Percentiles rank a stretch among this genome's conserved stretches.
These are phyloP conservation scores for Penicillium digitatum DNA, from an alignment of 2,329 filamentous ascomycete species.

Conservation along the genomic window DNA sequence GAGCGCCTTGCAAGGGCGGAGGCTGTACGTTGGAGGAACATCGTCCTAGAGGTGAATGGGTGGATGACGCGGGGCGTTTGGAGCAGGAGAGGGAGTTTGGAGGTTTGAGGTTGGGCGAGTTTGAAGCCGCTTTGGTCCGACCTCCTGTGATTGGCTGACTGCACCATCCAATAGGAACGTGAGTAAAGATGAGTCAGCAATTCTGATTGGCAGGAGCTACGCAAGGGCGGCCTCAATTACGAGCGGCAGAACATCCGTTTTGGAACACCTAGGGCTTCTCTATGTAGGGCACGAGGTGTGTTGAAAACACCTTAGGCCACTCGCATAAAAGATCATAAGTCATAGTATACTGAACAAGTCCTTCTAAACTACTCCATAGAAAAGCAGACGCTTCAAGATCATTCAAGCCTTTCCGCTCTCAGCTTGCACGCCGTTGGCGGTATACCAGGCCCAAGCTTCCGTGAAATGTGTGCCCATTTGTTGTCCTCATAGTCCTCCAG, in stretches of 20 bases:
- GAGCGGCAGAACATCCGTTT: slow-evolving; percentile 13
- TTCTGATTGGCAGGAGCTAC: slow-evolving; percentile 14
- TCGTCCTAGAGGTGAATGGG: slow-evolving; percentile 33
- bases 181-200: slow-evolving; percentile 15
- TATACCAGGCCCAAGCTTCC: slow-evolving; percentile 86
- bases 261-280: slow-evolving; percentile 18
- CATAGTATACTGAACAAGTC: neutral
- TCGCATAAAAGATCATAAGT: neutral
- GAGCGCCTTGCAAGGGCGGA: slow-evolving; percentile 46
- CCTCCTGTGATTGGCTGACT: slow-evolving; percentile 19
- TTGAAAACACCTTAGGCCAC: neutral
- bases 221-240: slow-evolving; percentile 4
- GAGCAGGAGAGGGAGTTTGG: slow-evolving; percentile 31
- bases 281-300: slow-evolving; percentile 9
- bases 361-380: neutral
- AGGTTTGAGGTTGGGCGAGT: slow-evolving; percentile 36
- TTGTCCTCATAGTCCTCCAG: slow-evolving; percentile 53
- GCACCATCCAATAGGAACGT: slow-evolving; percentile 8
- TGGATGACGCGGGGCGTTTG: slow-evolving; percentile 25
- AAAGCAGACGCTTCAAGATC: neutral
- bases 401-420: slow-evolving; percentile 54
- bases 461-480: slow-evolving; percentile 86
- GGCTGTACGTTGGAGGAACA: slow-evolving; percentile 48
- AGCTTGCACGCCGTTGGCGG: slow-evolving; percentile 84
- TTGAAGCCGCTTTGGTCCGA: slow-evolving; percentile 41